These are phyloP conservation scores for Corrigiola litoralis DNA, from an alignment of 179 eudicot genomes.

Conservation along the genomic window DNA sequence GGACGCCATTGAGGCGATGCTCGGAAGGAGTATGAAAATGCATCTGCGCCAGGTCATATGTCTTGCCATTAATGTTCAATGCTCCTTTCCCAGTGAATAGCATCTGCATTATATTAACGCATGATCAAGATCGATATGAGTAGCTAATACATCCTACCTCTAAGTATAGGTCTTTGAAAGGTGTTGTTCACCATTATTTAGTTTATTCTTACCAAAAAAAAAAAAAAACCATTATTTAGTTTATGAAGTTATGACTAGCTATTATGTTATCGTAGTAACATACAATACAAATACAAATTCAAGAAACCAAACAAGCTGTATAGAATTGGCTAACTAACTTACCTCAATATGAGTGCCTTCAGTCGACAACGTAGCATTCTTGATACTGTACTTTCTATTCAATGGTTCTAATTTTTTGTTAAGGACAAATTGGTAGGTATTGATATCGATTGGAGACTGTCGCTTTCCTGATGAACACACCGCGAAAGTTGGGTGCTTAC, in stretches of 20 bases:
- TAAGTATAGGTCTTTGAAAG: no score
- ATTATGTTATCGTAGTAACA: no score
- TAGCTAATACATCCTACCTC: no score
- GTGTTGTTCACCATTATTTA: no score
- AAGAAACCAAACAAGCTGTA: no score
- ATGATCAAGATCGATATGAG: no score
- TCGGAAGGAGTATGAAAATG: constrained; percentile 86
- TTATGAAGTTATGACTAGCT: no score
- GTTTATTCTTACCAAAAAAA: no score
- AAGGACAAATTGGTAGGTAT: not conserved
- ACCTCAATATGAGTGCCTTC: constrained; percentile 25
- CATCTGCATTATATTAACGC: constrained; percentile 47
- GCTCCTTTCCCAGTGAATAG: constrained; percentile 30
- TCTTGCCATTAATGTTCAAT: constrained; percentile 40
- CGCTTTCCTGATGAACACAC: constrained; percentile 20
- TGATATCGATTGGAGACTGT: constrained; percentile 33
- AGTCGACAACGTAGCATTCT: constrained; percentile 16
- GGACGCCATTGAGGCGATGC: constrained; percentile 53
- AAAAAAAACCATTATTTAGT: no score
- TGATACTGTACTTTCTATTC: constrained; percentile 16
- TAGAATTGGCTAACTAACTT: no score
- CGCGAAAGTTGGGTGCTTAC: not conserved
- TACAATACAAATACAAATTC: no score
- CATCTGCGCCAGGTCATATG: constrained; percentile 43
- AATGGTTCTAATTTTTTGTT: constrained; percentile 21